phyloP scores from a whole-genome alignment of 768 basidiomycete genomes.

The Suillus decipiens region DNA sequence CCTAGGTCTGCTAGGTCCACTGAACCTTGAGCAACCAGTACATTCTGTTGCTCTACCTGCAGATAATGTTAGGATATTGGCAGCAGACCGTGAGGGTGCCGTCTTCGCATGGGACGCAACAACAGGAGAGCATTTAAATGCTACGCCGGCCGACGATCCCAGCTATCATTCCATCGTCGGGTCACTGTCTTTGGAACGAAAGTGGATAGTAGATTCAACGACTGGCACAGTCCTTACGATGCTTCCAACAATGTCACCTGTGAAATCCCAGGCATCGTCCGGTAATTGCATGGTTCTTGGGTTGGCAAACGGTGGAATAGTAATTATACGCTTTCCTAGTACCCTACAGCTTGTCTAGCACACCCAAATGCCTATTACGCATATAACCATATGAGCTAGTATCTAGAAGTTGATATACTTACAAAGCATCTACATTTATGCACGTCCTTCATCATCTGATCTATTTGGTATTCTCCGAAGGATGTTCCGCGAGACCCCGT shows the following conservation, averaged over 20 bases:
- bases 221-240: constrained; percentile 19
- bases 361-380: not conserved
- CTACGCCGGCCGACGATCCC: constrained; percentile 24
- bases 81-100: constrained; percentile 22
- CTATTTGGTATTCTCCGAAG: constrained; percentile 41
- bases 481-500: constrained; percentile 58
- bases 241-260: constrained; percentile 32
- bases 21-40: constrained; percentile 23
- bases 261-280: constrained; percentile 24
- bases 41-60: constrained; percentile 27
- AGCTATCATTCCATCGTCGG: constrained; percentile 10
- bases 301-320: constrained; percentile 30
- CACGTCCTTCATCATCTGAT: not conserved
- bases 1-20: constrained; percentile 19
- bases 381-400: no score
- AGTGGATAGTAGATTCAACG: constrained; percentile 27
- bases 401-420: not conserved
- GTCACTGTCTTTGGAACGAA: constrained; percentile 19
- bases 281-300: constrained; percentile 28
- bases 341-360: constrained; percentile 2
- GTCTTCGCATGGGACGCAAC: constrained; percentile 31
- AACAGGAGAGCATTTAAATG: constrained; percentile 22
- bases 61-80: constrained; percentile 22
- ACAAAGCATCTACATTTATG: not conserved
- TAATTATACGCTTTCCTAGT: constrained; percentile 26